Conservation (phyloP, 139 green algal species). For the Chlorella vulgaris region DNA sequence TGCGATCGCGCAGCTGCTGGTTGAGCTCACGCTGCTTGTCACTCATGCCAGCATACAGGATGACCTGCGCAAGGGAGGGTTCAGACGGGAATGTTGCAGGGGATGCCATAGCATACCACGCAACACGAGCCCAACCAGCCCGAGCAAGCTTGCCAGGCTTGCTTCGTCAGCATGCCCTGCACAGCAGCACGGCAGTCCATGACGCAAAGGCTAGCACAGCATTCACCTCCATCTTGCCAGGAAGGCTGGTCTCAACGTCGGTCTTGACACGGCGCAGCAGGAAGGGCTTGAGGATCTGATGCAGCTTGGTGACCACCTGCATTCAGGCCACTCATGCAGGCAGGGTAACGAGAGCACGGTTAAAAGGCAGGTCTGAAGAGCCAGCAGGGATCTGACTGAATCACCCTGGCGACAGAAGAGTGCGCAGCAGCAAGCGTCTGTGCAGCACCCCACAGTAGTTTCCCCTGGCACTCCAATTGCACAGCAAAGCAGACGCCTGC, state of each 20-base stretch:
- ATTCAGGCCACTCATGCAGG: not conserved
- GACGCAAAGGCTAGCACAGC: too few relatives aligned
- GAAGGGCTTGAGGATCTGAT: constrained; percentile 92
- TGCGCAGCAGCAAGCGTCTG: too few relatives aligned
- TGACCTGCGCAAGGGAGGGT: constrained; percentile 70
- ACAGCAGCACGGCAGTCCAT: too few relatives aligned
- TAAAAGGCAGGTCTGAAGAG: too few relatives aligned
- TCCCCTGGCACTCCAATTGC: too few relatives aligned
- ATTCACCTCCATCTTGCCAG: constrained; percentile 74
- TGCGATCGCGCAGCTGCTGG: constrained; percentile 75
- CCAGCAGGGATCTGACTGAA: too few relatives aligned
- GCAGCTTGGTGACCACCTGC: constrained; percentile 83
- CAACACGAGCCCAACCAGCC: too few relatives aligned
- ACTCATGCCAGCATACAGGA: constrained; percentile 89
- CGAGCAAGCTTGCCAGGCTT: too few relatives aligned
- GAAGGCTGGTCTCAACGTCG: constrained; percentile 86
- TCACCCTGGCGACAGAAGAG: too few relatives aligned
- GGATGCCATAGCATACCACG: not conserved
- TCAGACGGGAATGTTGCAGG: not conserved
- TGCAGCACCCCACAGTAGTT: too few relatives aligned
- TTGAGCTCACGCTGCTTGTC: constrained; percentile 80
- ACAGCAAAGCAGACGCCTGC: too few relatives aligned
- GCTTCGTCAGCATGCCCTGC: too few relatives aligned
- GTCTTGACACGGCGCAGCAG: constrained; percentile 90
- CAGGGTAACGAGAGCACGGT: not conserved